Conservation (phyloP, 169 alveolate genomes). For the Plasmodium vinckei region DNA sequence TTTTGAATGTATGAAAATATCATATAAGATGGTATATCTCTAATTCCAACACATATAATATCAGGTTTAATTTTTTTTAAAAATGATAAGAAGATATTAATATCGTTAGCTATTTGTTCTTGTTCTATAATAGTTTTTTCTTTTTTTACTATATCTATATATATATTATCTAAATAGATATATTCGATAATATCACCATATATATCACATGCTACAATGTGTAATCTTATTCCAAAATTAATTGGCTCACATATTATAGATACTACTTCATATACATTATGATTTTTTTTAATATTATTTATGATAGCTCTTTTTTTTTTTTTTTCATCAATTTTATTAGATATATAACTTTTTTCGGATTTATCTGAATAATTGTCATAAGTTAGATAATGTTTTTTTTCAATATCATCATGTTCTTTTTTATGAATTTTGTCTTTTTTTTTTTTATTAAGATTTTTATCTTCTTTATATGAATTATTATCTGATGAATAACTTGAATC, state of each 20-base stretch:
- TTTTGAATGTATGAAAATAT: conserved; percentile 24
- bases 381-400: neutral
- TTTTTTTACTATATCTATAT: conserved; percentile 45
- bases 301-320: conserved; percentile 38
- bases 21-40: conserved; percentile 53
- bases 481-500: conserved; percentile 29
- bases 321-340: conserved; percentile 73
- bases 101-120: conserved; percentile 49
- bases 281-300: conserved; percentile 41
- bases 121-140: conserved; percentile 50
- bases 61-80: conserved; percentile 42
- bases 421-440: conserved; percentile 7
- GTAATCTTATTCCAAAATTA: conserved; percentile 41
- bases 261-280: conserved; percentile 43
- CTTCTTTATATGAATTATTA: conserved; percentile 14
- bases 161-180: conserved; percentile 34
- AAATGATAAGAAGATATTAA: conserved; percentile 16
- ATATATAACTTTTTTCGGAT: conserved; percentile 48
- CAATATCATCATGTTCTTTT: conserved; percentile 14
- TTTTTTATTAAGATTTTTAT: conserved; percentile 13
- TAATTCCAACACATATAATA: conserved; percentile 40
- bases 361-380: conserved; percentile 53
- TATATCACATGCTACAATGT: conserved; percentile 69
- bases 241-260: conserved; percentile 32
- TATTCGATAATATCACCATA: conserved; percentile 64